Conservation (phyloP, 176 grass and related monocot genomes). For the Avena eriantha region DNA sequence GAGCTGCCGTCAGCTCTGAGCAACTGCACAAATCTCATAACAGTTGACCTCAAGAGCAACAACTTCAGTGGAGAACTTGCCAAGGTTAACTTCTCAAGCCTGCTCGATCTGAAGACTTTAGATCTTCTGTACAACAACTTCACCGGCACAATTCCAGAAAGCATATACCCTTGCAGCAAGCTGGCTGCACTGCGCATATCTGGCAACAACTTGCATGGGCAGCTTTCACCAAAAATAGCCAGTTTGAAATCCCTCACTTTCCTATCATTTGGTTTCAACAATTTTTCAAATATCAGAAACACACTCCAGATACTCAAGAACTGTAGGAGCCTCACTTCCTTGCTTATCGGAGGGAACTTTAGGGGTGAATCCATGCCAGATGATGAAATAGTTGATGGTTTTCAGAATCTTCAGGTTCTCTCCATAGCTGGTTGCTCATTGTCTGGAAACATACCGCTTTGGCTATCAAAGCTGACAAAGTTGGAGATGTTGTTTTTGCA, state of each 20-base stretch:
- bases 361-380: conserved; percentile 42
- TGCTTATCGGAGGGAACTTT: conserved; percentile 53
- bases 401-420: conserved; percentile 60
- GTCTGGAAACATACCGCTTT: conserved; percentile 57
- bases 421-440: conserved; percentile 37
- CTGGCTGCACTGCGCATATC: conserved; percentile 54
- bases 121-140: conserved; percentile 52
- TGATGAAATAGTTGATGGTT: conserved; percentile 38
- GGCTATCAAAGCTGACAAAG: conserved; percentile 54
- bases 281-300: conserved; percentile 52
- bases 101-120: conserved; percentile 43
- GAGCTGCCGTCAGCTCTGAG: conserved; percentile 47
- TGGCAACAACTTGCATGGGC: conserved; percentile 22
- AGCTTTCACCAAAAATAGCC: conserved; percentile 43
- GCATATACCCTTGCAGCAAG: conserved; percentile 55
- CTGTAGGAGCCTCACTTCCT: conserved; percentile 40
- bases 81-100: conserved; percentile 53
- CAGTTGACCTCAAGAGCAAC: conserved; percentile 53
- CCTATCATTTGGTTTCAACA: conserved; percentile 42
- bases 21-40: conserved; percentile 47
- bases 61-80: conserved; percentile 35
- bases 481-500: conserved; percentile 47
- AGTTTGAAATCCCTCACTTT: conserved; percentile 43
- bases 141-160: conserved; percentile 52
- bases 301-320: conserved; percentile 43